phyloP scores from a whole-genome alignment of 2,329 filamentous ascomycete species.

The Curvularia sp. region DNA sequence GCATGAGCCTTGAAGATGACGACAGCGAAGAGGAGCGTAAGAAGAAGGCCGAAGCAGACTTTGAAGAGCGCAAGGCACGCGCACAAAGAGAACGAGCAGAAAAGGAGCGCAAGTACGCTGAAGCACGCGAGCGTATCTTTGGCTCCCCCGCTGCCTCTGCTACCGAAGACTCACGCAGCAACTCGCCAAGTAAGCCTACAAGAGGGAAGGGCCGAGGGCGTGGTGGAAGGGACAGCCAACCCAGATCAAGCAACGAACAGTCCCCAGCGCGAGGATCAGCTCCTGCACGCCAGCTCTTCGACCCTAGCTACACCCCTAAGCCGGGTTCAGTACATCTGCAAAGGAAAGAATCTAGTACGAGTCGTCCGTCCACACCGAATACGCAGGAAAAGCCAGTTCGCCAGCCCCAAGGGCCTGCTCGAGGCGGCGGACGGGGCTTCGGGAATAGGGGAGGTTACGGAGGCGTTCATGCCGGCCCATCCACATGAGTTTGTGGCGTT shows the following conservation, averaged over 20 bases:
- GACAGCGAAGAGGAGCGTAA: slow-evolving; percentile 70
- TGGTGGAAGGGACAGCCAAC: slow-evolving; percentile 48
- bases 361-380: slow-evolving; percentile 60
- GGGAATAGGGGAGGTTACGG: slow-evolving; percentile 61
- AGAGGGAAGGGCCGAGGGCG: slow-evolving; percentile 49
- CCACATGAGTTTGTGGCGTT: slow-evolving; percentile 15
- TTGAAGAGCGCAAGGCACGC: slow-evolving; percentile 78
- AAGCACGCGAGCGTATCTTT: slow-evolving; percentile 86
- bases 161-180: slow-evolving; percentile 45
- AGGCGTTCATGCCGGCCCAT: slow-evolving; percentile 24
- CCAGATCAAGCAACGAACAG: slow-evolving; percentile 48
- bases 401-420: slow-evolving; percentile 76
- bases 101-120: slow-evolving; percentile 88
- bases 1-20: slow-evolving; percentile 57
- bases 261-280: slow-evolving; percentile 42
- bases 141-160: slow-evolving; percentile 60
- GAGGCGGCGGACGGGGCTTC: slow-evolving; percentile 80
- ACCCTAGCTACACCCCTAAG: slow-evolving; percentile 74
- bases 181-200: slow-evolving; percentile 42
- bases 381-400: slow-evolving; percentile 74
- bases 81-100: slow-evolving; percentile 83
- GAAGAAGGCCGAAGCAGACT: slow-evolving; percentile 68
- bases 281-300: slow-evolving; percentile 71
- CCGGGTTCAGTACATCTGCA: slow-evolving; percentile 61
- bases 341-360: slow-evolving; percentile 54